Base-by-base conservation (phyloP, 305 asterid species). In the Fraxinus paxiana region DNA sequence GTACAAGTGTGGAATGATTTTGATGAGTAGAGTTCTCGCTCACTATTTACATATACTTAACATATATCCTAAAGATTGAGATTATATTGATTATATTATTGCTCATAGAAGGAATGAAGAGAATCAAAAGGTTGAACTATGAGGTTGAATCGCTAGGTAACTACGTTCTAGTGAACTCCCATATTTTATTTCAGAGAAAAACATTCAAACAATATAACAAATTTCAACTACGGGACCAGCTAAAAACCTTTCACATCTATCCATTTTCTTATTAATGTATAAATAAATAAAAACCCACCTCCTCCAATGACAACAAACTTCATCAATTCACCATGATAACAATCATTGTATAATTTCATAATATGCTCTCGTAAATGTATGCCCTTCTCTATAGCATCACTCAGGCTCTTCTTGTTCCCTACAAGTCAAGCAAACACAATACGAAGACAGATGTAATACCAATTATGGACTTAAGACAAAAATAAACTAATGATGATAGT, bases 381-480 rank as follows among this genome's bases (percentile, higher is more conserved):
- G 87, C 97, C 98, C 77, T 88, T 96, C 86, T 94, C 97, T 86
- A 89, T 85, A 4, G 97, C 98, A 90, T 94, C 97, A 80, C 85
- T 89, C 87, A 92, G 91, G 94, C 97, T 94, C 92, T 94, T 33
- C 99, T 94, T 91, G 79, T 93, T 96, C 86, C 98, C 98, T 96
- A 81, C 81, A 78, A 82, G 76, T 70, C 61, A 26, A 82, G 79
- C 30, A 78, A 79, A 33, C 63, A 34, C 48, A 70, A n/a, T 73
- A 61, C 72, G 77, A 70, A 77, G 59, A 79, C 35, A 79, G 6
- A 77, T 34, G 73, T 69, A 37, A 10, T 72, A 71, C 15, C 33
- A 81, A 77, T 20, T 70, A 78, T 65, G 82, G 63, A 37, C 34
- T 75, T 6, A 4, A 35, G 97, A 80, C 34, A 79, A 41, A 59